Percentiles rank a stretch among this genome's conserved stretches.
Evolutionary conservation across 2,329 filamentous ascomycete species (phyloP).

Genomic region (Helotiales sp.): DNA sequence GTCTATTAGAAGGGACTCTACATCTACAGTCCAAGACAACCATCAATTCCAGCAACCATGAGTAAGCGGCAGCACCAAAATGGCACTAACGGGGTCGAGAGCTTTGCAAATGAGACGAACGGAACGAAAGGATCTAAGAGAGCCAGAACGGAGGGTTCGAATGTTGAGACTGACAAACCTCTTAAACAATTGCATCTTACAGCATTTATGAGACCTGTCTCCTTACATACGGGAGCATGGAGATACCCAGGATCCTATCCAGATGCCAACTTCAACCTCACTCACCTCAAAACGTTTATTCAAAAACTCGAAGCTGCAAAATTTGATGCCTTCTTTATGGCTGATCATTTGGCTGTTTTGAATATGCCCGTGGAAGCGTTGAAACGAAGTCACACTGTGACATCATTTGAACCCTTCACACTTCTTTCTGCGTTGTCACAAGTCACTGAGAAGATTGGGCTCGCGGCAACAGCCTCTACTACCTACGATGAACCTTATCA

Average conservation of each 20-base stretch:
- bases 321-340: conserved; percentile 66
- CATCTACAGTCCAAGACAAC: not conserved
- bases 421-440: conserved; percentile 66
- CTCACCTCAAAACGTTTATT: conserved; percentile 60
- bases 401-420: conserved; percentile 64
- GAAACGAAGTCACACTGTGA: conserved; percentile 59
- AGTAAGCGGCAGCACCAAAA: not conserved
- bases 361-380: conserved; percentile 59
- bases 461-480: conserved; percentile 65
- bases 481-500: conserved; percentile 70
- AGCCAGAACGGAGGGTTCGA: not conserved
- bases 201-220: conserved; percentile 56
- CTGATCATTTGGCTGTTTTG: conserved; percentile 59
- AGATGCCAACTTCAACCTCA: conserved; percentile 57
- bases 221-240: conserved; percentile 50
- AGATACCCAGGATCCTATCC: conserved; percentile 64
- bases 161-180: not conserved
- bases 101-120: too few relatives aligned
- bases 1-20: too few relatives aligned
- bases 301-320: conserved; percentile 58
- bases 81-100: not conserved
- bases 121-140: not conserved
- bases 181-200: conserved; percentile 48
- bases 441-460: conserved; percentile 61
- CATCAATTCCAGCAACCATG: not conserved